Percentiles rank a stretch among this genome's conserved stretches.
These are phyloP conservation scores for Ustilaginoidea virens DNA, from an alignment of 2,329 filamentous ascomycete species.

Conservation along the genomic window DNA sequence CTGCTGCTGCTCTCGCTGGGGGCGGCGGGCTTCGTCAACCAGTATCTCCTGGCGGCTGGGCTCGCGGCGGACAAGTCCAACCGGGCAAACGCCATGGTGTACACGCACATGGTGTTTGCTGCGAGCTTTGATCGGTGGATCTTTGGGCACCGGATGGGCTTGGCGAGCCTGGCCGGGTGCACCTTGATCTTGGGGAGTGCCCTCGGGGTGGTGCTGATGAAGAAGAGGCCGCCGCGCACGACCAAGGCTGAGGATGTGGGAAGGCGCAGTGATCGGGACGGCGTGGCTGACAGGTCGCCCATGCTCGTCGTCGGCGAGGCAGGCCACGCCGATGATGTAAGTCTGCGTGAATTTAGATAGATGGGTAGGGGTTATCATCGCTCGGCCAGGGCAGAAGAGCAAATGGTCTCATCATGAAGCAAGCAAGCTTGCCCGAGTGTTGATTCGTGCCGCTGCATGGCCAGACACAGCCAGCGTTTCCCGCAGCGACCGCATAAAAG, in stretches of 20 bases:
- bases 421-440: no score
- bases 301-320: slow-evolving; percentile 23
- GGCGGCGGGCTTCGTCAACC: slow-evolving; percentile 64
- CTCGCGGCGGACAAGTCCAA: slow-evolving; percentile 55
- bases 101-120: slow-evolving; percentile 42
- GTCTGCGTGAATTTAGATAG: slow-evolving; percentile 3
- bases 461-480: no score
- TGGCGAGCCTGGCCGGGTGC: slow-evolving; percentile 33
- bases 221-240: slow-evolving; percentile 18
- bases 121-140: slow-evolving; percentile 35
- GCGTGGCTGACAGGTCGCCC: slow-evolving; percentile 20
- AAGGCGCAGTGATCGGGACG: slow-evolving; percentile 13
- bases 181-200: slow-evolving; percentile 37
- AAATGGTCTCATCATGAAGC: no score
- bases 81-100: slow-evolving; percentile 40
- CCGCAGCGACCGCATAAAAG: no score
- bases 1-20: slow-evolving; percentile 52
- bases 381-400: no score
- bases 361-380: no score
- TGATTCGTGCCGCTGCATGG: no score
- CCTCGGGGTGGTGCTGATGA: slow-evolving; percentile 32
- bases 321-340: slow-evolving; percentile 11
- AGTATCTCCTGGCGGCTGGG: slow-evolving; percentile 70
- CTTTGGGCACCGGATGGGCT: slow-evolving; percentile 34
- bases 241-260: slow-evolving; percentile 19